These are phyloP conservation scores for Teunomyces kruisii DNA, from an alignment of 805 yeast species.

Conservation along the genomic window DNA sequence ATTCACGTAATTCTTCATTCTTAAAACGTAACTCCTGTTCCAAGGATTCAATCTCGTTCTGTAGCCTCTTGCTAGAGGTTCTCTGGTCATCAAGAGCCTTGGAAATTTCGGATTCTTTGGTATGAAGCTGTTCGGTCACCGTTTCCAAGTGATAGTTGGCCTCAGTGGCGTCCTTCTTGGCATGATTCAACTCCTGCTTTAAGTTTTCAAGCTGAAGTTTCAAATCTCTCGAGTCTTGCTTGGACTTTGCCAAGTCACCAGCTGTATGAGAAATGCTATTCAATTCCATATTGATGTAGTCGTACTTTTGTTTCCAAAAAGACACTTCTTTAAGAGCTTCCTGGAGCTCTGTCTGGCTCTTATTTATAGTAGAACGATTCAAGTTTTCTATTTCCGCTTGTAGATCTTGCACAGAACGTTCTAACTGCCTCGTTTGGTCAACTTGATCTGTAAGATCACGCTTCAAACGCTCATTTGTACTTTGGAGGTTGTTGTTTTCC, in stretches of 20 bases:
- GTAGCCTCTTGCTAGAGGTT: slow-evolving; percentile 4
- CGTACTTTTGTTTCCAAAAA: slow-evolving; percentile 3
- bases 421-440: neutral
- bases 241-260: neutral
- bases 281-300: neutral
- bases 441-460: neutral
- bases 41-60: slow-evolving; percentile 9
- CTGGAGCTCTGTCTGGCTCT: neutral
- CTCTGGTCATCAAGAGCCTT: slow-evolving; percentile 3
- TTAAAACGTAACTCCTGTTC: slow-evolving; percentile 8
- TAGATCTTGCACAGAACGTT: neutral
- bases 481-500: neutral
- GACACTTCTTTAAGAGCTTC: slow-evolving; percentile 2
- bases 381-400: neutral
- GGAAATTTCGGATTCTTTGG: slow-evolving; percentile 2
- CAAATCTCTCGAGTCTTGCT: slow-evolving; percentile 1
- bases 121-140: neutral
- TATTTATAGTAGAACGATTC: neutral
- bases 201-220: slow-evolving; percentile 3
- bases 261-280: neutral
- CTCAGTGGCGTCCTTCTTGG: neutral
- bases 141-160: neutral
- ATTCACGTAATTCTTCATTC: slow-evolving; percentile 8
- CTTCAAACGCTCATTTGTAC: neutral
- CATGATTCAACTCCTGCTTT: slow-evolving; percentile 1